These are phyloP conservation scores for Plasmopara viticola DNA, from an alignment of 352 stramenopile genomes.

Conservation along the genomic window DNA sequence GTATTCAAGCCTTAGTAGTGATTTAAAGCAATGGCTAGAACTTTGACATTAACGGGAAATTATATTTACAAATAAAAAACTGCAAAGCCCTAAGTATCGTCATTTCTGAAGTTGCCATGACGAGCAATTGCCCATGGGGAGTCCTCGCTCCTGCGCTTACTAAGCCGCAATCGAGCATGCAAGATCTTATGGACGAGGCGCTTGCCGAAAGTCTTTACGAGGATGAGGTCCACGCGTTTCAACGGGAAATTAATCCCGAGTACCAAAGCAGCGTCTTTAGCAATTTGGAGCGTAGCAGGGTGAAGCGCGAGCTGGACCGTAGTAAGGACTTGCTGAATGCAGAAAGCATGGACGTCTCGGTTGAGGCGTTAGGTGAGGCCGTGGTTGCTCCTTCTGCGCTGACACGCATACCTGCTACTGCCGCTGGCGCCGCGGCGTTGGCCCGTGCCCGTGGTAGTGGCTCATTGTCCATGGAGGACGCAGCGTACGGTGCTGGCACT, in stretches of 20 bases:
- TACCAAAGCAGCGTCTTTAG: slow-evolving; percentile 32
- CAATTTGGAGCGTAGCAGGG: slow-evolving; percentile 30
- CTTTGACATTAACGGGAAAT: too few species aligned
- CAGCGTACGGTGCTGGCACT: slow-evolving; percentile 29
- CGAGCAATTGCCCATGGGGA: slow-evolving; percentile 26
- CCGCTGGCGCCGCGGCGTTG: slow-evolving; percentile 12
- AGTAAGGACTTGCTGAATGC: slow-evolving; percentile 34
- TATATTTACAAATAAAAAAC: too few species aligned
- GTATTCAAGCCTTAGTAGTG: too few species aligned
- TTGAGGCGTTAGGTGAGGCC: slow-evolving; percentile 12
- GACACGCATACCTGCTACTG: slow-evolving; percentile 17
- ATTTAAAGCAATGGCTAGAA: too few species aligned
- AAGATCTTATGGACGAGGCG: slow-evolving; percentile 71
- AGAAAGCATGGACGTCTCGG: slow-evolving; percentile 29
- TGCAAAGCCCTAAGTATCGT: too few species aligned
- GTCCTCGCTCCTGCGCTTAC: slow-evolving; percentile 2
- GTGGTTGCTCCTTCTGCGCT: slow-evolving; percentile 13
- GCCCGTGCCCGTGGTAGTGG: slow-evolving; percentile 19
- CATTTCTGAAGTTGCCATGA: slow-evolving; percentile 26
- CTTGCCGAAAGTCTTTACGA: slow-evolving; percentile 57
- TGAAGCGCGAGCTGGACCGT: slow-evolving; percentile 25
- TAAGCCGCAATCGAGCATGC: slow-evolving; percentile 33
- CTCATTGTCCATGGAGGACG: slow-evolving; percentile 37
- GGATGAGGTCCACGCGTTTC: slow-evolving; percentile 38
- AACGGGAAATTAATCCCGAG: slow-evolving; percentile 34